A percentile compares a stretch with the other conserved stretches of the same genome.
Conservation (phyloP, 345 rosid genomes). For the Dovyalis caffra region DNA sequence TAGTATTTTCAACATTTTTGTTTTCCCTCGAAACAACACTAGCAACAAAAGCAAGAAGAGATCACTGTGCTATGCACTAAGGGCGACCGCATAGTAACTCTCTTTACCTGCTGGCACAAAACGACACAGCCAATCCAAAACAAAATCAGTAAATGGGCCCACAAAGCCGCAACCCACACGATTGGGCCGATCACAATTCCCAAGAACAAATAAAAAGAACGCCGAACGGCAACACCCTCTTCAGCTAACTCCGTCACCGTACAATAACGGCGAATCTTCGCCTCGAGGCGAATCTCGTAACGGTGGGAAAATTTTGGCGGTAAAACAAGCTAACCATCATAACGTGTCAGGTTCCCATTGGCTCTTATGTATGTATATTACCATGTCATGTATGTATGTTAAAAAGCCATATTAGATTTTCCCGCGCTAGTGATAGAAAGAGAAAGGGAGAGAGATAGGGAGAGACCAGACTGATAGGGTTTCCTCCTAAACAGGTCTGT, state of each 20-base stretch:
- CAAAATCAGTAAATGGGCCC: background rate
- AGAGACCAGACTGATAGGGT: constrained; percentile 21
- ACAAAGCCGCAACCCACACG: constrained; percentile 2
- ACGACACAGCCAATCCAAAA: no score
- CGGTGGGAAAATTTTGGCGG: constrained; percentile 42
- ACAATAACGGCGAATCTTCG: constrained; percentile 25
- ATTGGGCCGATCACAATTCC: constrained; percentile 7
- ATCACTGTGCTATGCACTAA: no score
- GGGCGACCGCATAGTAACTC: no score
- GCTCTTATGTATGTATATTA: background rate
- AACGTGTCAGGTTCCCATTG: constrained; percentile 30
- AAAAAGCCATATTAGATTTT: constrained; percentile 23
- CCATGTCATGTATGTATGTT: constrained; percentile 6
- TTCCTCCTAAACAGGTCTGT: constrained; percentile 8
- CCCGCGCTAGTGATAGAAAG: constrained; percentile 39
- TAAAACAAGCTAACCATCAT: background rate
- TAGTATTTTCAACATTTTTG: no score
- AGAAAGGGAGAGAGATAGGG: constrained; percentile 10
- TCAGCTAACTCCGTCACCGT: background rate
- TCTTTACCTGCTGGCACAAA: no score
- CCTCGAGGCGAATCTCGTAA: constrained; percentile 30
- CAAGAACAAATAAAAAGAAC: background rate
- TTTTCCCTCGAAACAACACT: no score
- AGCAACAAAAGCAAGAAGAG: no score
- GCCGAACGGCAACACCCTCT: no score